A percentile compares a stretch with the other conserved stretches of the same genome.
Conservation (phyloP, 805 yeast species). For the Yueomyces sp. region DNA sequence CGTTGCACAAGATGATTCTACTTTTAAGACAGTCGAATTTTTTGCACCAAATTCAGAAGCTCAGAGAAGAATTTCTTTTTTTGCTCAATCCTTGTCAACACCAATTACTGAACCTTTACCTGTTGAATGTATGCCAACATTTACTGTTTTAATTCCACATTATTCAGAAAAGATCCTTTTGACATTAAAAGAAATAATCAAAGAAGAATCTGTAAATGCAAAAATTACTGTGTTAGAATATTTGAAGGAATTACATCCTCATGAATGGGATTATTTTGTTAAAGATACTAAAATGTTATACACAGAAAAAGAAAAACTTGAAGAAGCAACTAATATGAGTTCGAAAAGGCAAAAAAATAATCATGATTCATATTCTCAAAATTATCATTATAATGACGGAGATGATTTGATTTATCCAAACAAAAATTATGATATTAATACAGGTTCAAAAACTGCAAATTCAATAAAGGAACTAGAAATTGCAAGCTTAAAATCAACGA, state of each 20-base stretch:
- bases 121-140: conserved; percentile 60
- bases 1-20: conserved; percentile 69
- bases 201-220: conserved; percentile 44
- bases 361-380: neutral
- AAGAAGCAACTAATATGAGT: neutral
- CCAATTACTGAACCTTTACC: conserved; percentile 68
- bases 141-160: conserved; percentile 78
- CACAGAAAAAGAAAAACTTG: conserved; percentile 23
- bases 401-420: neutral
- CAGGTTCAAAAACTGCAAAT: neutral
- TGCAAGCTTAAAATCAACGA: neutral
- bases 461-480: neutral
- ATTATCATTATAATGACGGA: neutral
- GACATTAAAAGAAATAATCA: conserved; percentile 64
- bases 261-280: conserved; percentile 75
- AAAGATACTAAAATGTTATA: conserved; percentile 58
- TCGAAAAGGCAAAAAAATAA: neutral
- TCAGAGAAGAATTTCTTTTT: conserved; percentile 68
- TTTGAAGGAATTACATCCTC: conserved; percentile 53
- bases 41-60: conserved; percentile 63
- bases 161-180: conserved; percentile 71
- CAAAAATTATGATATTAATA: neutral
- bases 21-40: conserved; percentile 38
- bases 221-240: conserved; percentile 69
- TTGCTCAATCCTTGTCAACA: conserved; percentile 80